Conservation (phyloP, 2,329 filamentous ascomycete species). For the Aureobasidium sp. region DNA sequence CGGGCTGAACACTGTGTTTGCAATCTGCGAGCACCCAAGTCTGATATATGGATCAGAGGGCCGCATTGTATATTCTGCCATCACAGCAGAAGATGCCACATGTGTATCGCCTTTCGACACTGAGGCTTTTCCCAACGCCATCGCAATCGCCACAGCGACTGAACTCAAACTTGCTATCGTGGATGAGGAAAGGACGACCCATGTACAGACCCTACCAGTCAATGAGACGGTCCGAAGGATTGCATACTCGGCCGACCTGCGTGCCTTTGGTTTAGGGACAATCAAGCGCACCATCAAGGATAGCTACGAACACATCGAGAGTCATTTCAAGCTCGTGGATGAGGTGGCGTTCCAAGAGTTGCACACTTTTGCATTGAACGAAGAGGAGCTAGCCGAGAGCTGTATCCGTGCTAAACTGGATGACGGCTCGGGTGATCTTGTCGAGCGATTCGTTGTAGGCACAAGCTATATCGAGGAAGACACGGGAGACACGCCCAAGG, state of each 20-base stretch:
- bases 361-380: constrained; percentile 57
- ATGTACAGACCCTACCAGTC: constrained; percentile 72
- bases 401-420: constrained; percentile 69
- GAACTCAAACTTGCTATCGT: constrained; percentile 73
- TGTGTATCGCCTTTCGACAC: constrained; percentile 77
- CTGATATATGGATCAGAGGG: constrained; percentile 86
- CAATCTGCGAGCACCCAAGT: constrained; percentile 88
- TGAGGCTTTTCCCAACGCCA: constrained; percentile 68
- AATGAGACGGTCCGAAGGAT: constrained; percentile 78
- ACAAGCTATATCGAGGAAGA: constrained; percentile 69
- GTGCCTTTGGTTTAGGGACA: constrained; percentile 79
- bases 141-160: constrained; percentile 69
- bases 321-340: constrained; percentile 81
- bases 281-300: constrained; percentile 64
- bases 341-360: constrained; percentile 79
- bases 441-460: constrained; percentile 83
- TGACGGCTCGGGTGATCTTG: constrained; percentile 44
- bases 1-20: constrained; percentile 72
- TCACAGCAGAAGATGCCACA: constrained; percentile 78
- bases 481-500: constrained; percentile 48
- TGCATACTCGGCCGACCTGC: constrained; percentile 71
- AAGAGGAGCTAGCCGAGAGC: constrained; percentile 73
- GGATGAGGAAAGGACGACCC: constrained; percentile 77
- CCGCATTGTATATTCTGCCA: constrained; percentile 83
- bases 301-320: constrained; percentile 67